Evolutionary conservation across 2,329 filamentous ascomycete genomes (phyloP), one percentile per base, ranked within the genome.

Genomic region (Alternaria tenuissima): DNA sequence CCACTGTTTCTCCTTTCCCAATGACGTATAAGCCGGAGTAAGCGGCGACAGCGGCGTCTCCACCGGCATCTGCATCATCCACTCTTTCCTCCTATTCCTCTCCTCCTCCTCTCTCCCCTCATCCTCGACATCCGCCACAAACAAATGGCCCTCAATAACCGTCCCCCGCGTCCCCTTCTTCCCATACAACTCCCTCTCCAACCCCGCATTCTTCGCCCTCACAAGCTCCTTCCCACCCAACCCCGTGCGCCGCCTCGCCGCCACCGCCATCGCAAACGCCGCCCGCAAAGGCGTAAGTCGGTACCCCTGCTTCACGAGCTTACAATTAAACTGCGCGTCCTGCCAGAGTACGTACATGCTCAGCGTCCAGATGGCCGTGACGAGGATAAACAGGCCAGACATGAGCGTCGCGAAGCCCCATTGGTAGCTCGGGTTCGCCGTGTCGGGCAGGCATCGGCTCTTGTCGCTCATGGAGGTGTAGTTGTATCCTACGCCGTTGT

Each of bases 321-420:
- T 55, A 2, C 71, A 73, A 18, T 56, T 64, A 32, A 72, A 63
- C 46, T 74, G 73, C 11, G 77, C 69, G 30, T 80, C 71, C 24
- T 76, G 64, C 75, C 76, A 79, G 9, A 79, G 43, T 4, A 67
- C 57, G 42, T 77, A 79, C 73, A 79, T 77, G 44, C 64, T 68
- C 1, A 73, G 7, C 5, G 60, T 60, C 77, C 77, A 80, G 9
- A 61, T 58, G 3, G 72, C 56, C n/a, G 78, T 71, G 1, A 73
- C 28, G 43, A 79, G 67, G 20, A 78, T 57, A 22, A 78, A 72
- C 4, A 75, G 38, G 4, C 67, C 72, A 3, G 74, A 66, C 7
- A 79, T 63, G 63, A 78, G 69, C 34, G 75, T 75, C 0, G 73
- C 75, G 61, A 79, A 80, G 8, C 78, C 78, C 78, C 77, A 80